phyloP scores from a whole-genome alignment of 164 flowering plant species.

The Euptelea pleiosperma region DNA sequence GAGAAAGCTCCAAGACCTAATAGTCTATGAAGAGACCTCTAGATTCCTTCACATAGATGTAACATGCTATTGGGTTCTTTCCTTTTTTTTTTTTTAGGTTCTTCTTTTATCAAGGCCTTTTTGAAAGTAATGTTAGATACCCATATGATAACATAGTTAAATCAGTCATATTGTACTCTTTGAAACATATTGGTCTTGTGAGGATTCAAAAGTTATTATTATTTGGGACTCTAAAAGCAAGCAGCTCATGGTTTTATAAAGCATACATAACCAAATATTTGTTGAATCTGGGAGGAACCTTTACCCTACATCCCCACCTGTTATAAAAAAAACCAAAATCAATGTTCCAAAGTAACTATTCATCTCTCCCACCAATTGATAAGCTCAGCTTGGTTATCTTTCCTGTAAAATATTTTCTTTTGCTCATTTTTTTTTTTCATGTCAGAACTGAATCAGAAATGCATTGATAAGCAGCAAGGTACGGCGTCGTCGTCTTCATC shows the following conservation, averaged over 20 bases:
- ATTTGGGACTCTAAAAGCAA: conserved; percentile 16
- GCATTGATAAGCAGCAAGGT: no score
- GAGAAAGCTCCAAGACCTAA: conserved; percentile 15
- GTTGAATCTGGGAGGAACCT: no score
- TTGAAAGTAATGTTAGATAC: conserved; percentile 28
- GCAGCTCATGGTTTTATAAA: neutral
- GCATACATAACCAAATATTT: neutral
- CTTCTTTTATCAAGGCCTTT: conserved; percentile 15
- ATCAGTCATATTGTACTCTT: conserved; percentile 12
- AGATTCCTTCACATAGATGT: conserved; percentile 22
- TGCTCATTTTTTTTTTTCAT: neutral
- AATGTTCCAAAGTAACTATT: no score
- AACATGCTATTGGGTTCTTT: conserved; percentile 9
- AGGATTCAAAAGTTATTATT: conserved; percentile 14
- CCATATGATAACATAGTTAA: conserved; percentile 34
- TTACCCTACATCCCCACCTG: no score
- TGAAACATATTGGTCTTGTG: conserved; percentile 5
- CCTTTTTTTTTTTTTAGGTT: conserved; percentile 4
- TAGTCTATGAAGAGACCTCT: conserved; percentile 13
- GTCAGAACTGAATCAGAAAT: no score
- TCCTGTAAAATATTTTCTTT: no score
- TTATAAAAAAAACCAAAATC: no score
- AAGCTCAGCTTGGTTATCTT: no score
- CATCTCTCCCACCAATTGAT: no score
- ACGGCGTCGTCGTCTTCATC: no score